Conservation (phyloP, 2,329 filamentous ascomycete species). For the Trichoderma sp. region DNA sequence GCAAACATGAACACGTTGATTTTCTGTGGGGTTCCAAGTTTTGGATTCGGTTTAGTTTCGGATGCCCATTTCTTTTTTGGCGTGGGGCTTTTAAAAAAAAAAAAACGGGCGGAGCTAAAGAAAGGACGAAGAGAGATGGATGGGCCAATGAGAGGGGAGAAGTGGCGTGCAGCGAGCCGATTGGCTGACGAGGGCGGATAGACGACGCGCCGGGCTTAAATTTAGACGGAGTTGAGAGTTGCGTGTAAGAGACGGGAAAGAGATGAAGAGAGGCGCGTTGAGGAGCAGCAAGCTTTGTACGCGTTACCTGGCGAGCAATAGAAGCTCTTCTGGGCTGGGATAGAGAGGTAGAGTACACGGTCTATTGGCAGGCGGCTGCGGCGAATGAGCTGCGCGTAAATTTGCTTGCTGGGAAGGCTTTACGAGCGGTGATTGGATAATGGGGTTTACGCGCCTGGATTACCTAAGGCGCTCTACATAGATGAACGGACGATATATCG, state of each 20-base stretch:
- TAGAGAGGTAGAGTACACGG: neutral
- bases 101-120: neutral
- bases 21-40: neutral
- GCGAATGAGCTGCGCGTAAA: constrained; percentile 15
- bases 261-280: neutral
- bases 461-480: neutral
- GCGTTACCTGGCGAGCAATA: neutral
- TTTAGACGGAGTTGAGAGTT: neutral
- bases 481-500: neutral
- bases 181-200: constrained; percentile 3
- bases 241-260: neutral
- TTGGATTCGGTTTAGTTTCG: neutral
- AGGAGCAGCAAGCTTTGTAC: neutral
- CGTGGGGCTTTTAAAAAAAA: neutral
- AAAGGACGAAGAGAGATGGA: neutral
- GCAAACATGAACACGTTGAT: neutral
- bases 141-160: constrained; percentile 10
- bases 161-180: constrained; percentile 23
- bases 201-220: neutral
- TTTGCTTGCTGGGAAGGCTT: neutral
- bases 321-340: too few relatives aligned
- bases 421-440: constrained; percentile 6
- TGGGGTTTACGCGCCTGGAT: constrained; percentile 18
- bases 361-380: constrained; percentile 3
- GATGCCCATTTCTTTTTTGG: neutral